Evolutionary conservation across 2,329 filamentous ascomycete genomes (phyloP), one percentile per base, ranked within the genome.

Genomic region (Fusarium sp.): DNA sequence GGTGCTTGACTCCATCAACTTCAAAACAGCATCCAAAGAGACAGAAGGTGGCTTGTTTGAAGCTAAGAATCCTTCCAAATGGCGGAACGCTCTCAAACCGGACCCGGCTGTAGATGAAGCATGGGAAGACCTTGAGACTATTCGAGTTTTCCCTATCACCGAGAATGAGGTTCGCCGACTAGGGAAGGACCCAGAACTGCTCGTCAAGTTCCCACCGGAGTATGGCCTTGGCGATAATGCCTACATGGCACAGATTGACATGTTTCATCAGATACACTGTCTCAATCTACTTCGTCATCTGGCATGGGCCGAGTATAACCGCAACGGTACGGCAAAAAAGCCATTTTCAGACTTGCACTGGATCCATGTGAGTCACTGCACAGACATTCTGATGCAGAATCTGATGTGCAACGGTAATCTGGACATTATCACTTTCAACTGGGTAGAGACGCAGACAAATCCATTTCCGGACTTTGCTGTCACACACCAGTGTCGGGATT

Each of bases 261-360:
- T 61, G 55, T 61, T 61, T 2, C 58, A 61, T 23, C 58, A 61
- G 8, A 52, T 61, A 9, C 58, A 52, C n/a, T 61, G 58, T 11
- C 58, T 61, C 2, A 61, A 61, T 11, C 44, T 61, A 4, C 58
- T 61, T 4, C 44, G 58, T 0, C 58, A 61, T 6, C 8, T 61
- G 1, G 55, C 54, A 16, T 60, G 54, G 58, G 38, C 44, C 0
- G 58, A 61, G 15, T 60, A 61, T 7, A 15, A 59, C 10, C 58
- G 58, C 6, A 61, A 59, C 4, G 58, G 58, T 1, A 61, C 58
- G 0, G 44, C 44, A 3, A 61, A 61, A 8, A 61, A 61, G 15
- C 58, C 44, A 3, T 60, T 60, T 4, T 28, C 16, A 8, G 55
- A 61, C n/a, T 33, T 61, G 18, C 58, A 61, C 4, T 61, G 58